Base-by-base conservation (phyloP, 2,329 filamentous ascomycete species). In the Beauveria caledonica region DNA sequence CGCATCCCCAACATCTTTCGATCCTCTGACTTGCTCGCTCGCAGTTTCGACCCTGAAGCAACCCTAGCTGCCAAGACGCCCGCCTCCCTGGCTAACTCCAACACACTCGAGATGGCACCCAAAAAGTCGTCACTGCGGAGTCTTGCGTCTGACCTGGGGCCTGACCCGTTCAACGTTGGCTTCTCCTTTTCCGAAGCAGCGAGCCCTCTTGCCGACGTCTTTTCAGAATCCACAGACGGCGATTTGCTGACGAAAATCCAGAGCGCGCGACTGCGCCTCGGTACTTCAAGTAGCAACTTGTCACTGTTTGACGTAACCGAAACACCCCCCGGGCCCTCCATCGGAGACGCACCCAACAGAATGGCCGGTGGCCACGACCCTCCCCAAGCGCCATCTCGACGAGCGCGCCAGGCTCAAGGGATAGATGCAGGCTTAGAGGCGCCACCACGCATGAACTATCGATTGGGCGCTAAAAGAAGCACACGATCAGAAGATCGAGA, bases 1-100 rank as follows among this genome's bases (percentile, higher is more conserved):
- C 86, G 89, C 60, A 86, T 94, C 10, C 83, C 86, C 27, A 96
- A 95, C 68, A 89, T 97, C 63, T 99, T 96, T 76, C 91, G 86
- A 70, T 76, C 88, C 66, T 90, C 82, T 62, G 81, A 85, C 21
- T 63, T 70, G 8, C 70, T 85, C 40, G 65, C 80, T 39, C 78
- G 78, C 44, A 75, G 75, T 55, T 78, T 84, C 59, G 77, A 79
- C 54, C 69, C 57, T 65, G 70, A 69, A 62, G 68, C 62, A 49
- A 64, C 66, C 19, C 64, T 65, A n/a, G 76, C 77, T 54, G 70
- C 70, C 45, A 76, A 72, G 63, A 75, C 77, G 48, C 72, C 66
- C 48, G 65, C 66, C 23, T 46, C 57, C 13, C 17, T 45, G 6
- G 19, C 49, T 19, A 53, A 68, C 17, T 61, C 70, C 5, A 74